These are phyloP conservation scores for Leccinum griseonigrum DNA, from an alignment of 1,284 basidiomycete genomes.

Conservation along the genomic window DNA sequence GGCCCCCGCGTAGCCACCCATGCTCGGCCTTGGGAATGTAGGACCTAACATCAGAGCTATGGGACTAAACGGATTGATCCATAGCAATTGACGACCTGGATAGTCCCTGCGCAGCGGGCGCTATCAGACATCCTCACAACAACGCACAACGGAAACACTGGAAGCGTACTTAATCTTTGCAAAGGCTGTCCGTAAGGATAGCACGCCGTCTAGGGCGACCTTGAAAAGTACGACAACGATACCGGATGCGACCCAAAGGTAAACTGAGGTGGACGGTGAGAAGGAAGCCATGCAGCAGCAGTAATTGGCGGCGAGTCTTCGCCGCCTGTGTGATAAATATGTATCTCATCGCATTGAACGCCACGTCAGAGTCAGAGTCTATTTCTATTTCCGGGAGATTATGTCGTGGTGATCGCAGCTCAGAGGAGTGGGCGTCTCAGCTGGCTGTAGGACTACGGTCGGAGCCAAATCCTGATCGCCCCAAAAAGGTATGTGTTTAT, in stretches of 20 bases:
- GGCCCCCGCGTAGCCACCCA: constrained; percentile 32
- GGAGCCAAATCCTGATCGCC: too few species aligned
- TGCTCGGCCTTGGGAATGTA: constrained; percentile 34
- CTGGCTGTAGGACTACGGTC: too few species aligned
- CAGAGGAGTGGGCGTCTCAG: too few species aligned
- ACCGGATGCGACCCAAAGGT: constrained; percentile 12
- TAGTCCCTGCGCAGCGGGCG: constrained; percentile 10
- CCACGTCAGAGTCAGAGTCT: too few species aligned
- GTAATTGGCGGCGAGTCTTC: too few species aligned
- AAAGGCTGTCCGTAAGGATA: constrained; percentile 19
- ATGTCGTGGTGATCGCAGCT: too few species aligned
- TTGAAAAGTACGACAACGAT: constrained; percentile 13
- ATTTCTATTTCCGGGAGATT: too few species aligned
- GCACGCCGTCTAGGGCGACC: constrained; percentile 9
- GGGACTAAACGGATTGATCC: constrained; percentile 34
- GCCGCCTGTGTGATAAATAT: too few species aligned
- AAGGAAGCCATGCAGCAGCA: neutral
- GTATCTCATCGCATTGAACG: too few species aligned
- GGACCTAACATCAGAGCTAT: constrained; percentile 24
- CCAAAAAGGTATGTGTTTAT: too few species aligned
- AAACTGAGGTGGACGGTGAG: constrained; percentile 9
- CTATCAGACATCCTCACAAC: neutral
- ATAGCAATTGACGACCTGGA: constrained; percentile 23
- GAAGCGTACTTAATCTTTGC: constrained; percentile 21
- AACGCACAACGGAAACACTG: neutral